Conservation (phyloP, 495 filamentous ascomycete species). For the Hyaloscypha finlandica region DNA sequence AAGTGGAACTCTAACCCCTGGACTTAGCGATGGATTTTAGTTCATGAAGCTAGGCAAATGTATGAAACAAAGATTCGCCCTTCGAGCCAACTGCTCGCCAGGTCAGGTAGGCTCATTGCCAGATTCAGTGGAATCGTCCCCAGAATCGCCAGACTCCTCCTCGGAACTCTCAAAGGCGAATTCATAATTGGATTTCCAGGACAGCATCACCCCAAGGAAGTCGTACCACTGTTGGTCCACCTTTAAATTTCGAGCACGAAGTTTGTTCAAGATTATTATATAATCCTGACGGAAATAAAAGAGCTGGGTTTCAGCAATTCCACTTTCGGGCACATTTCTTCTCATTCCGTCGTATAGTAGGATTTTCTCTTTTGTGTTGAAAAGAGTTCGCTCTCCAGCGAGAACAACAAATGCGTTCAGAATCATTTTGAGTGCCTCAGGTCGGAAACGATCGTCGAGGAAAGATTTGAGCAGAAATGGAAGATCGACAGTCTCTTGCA, state of each 20-base stretch:
- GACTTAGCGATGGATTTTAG: no score
- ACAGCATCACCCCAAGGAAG: neutral
- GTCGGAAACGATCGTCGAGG: neutral
- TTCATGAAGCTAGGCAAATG: no score
- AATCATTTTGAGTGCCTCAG: neutral
- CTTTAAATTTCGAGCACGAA: neutral
- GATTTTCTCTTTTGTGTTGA: neutral
- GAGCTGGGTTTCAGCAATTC: no score
- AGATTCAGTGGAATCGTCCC: neutral
- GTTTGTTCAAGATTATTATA: neutral
- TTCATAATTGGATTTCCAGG: neutral
- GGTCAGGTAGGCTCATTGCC: neutral
- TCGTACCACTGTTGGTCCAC: neutral
- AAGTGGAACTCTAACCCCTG: no score
- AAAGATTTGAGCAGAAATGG: neutral
- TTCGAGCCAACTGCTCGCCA: no score
- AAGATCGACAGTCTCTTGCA: neutral
- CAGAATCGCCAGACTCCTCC: neutral
- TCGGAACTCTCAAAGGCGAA: neutral
- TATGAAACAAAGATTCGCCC: no score
- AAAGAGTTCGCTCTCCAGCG: neutral
- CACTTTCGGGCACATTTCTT: no score
- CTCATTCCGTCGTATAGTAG: neutral
- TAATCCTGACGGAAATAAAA: neutral
- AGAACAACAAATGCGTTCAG: neutral